A percentile compares a stretch with the other conserved stretches of the same genome.
phyloP scores from a whole-genome alignment of 2,329 filamentous ascomycete species.

The Hypoxylon sp. region DNA sequence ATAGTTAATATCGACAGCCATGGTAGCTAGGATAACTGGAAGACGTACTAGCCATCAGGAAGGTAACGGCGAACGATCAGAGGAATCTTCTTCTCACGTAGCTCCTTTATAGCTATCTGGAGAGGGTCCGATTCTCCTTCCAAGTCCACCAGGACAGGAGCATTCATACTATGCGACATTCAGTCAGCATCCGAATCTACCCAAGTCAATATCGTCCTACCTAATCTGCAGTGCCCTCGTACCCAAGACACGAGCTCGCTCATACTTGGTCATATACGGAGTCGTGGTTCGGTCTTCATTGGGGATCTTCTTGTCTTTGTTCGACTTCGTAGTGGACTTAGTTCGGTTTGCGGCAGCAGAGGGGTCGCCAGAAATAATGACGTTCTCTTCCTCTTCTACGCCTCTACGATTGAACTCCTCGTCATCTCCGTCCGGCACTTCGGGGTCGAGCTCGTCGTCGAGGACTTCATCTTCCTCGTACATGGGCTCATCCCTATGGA shows the following conservation, averaged over 20 bases:
- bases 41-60: slow-evolving; percentile 91
- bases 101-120: slow-evolving; percentile 96
- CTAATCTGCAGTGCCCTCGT: slow-evolving; percentile 94
- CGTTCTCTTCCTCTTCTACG: slow-evolving; percentile 69
- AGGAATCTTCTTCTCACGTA: slow-evolving; percentile 98
- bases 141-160: slow-evolving; percentile 93
- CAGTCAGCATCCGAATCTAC: slow-evolving; percentile 46
- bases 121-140: slow-evolving; percentile 98
- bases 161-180: slow-evolving; percentile 78
- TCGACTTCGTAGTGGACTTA: slow-evolving; percentile 67
- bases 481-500: slow-evolving; percentile 73
- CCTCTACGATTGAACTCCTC: slow-evolving; percentile 66
- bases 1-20: slow-evolving; percentile 39
- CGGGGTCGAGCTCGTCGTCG: slow-evolving; percentile 68
- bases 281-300: slow-evolving; percentile 91
- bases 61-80: slow-evolving; percentile 95
- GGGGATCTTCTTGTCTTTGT: slow-evolving; percentile 88
- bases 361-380: slow-evolving; percentile 73
- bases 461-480: slow-evolving; percentile 77
- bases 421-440: slow-evolving; percentile 66
- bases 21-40: slow-evolving; percentile 28
- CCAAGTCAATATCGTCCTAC: slow-evolving; percentile 24
- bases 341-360: slow-evolving; percentile 68
- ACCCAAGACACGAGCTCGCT: slow-evolving; percentile 91
- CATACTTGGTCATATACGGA: slow-evolving; percentile 99